Evolutionary conservation across 2,329 filamentous ascomycete species (phyloP).

Genomic region (Cladobotryum protrusum): DNA sequence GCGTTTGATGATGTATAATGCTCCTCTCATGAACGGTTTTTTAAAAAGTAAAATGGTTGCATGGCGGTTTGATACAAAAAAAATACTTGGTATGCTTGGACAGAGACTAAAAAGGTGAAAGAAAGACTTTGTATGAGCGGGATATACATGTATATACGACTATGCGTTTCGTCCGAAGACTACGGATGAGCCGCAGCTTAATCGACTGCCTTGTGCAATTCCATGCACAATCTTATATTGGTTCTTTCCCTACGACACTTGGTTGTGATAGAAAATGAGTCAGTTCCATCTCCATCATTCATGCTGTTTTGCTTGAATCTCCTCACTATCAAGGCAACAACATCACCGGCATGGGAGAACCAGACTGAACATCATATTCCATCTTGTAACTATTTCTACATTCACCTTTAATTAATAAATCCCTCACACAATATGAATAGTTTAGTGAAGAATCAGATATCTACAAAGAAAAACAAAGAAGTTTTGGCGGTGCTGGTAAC

Average conservation of each 20-base stretch:
- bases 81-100: slow-evolving; percentile 10
- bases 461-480: too few relatives aligned
- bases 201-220: slow-evolving; percentile 9
- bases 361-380: too few relatives aligned
- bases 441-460: too few relatives aligned
- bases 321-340: too few relatives aligned
- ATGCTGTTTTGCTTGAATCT: too few relatives aligned
- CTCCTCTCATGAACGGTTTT: slow-evolving; percentile 38
- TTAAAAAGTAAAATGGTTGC: slow-evolving; percentile 14
- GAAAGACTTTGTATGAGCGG: slow-evolving; percentile 5
- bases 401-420: too few relatives aligned
- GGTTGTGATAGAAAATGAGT: too few relatives aligned
- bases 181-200: slow-evolving; percentile 7
- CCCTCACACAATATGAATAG: too few relatives aligned
- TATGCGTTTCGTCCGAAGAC: slow-evolving; percentile 6
- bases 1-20: slow-evolving; percentile 39
- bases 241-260: background rate
- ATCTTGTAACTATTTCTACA: too few relatives aligned
- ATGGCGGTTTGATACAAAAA: slow-evolving; percentile 19
- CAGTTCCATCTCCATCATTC: too few relatives aligned
- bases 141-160: slow-evolving; percentile 14
- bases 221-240: slow-evolving; percentile 2
- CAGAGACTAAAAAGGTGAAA: slow-evolving; percentile 5
- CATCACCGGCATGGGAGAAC: too few relatives aligned
- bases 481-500: too few relatives aligned